Evolutionary conservation across 441 rosid genomes (phyloP).

Genomic region (Aquilaria agallochum): DNA sequence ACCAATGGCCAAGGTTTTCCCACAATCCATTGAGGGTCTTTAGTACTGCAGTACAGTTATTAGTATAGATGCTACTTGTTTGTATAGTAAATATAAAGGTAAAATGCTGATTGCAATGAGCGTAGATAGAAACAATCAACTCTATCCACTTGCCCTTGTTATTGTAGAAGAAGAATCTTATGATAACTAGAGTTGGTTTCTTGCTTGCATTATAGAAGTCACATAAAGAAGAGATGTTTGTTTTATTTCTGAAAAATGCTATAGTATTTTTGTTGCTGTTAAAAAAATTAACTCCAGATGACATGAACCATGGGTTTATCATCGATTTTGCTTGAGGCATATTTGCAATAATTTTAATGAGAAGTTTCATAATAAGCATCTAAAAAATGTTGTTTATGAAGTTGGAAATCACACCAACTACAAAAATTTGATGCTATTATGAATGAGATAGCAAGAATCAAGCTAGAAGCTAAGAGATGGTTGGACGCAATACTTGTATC

Average conservation of each 20-base stretch:
- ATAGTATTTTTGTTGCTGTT: not conserved
- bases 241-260: not conserved
- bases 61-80: not conserved
- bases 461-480: conserved; percentile 9
- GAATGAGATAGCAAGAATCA: not conserved
- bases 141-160: conserved; percentile 15
- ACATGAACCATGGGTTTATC: conserved; percentile 16
- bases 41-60: conserved; percentile 5
- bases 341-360: not conserved
- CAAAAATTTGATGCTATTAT: conserved; percentile 3
- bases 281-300: not conserved
- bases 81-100: conserved; percentile 9
- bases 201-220: conserved; percentile 4
- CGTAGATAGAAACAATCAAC: conserved; percentile 1
- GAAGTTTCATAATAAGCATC: not conserved
- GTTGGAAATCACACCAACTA: not conserved
- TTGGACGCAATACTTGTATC: conserved; percentile 2
- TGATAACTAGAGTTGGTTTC: conserved; percentile 3
- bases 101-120: conserved; percentile 8
- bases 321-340: conserved; percentile 16
- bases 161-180: not conserved
- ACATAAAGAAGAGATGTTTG: not conserved
- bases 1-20: not conserved
- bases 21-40: conserved; percentile 14
- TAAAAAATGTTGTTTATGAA: not conserved